Evolutionary conservation across 805 yeast species (phyloP), one percentile per base, ranked within the genome.

Genomic region (Clavispora phyllophila): DNA sequence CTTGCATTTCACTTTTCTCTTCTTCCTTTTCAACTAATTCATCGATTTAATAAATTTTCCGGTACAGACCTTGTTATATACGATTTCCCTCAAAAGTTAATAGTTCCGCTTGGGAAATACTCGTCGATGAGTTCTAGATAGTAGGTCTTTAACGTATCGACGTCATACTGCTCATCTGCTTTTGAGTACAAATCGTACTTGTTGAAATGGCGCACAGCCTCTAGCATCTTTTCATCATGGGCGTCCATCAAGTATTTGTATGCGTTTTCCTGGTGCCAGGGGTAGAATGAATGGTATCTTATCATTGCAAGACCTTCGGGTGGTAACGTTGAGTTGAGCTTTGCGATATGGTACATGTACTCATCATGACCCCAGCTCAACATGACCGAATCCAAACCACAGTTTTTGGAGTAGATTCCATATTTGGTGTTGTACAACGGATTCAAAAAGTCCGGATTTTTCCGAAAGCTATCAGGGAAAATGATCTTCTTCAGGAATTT

Each of bases 291-390:
- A 58, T 82, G 89, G 56, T 82, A 82, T 45, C 89, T 60, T 37
- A 82, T 82, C 86, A 82, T 82, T 1, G 88, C 87, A 41, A 82
- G 63, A 0, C 77, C 88, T 56, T 81, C 84, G 7, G 72, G 74
- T 2, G 87, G 87, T 36, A 82, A 62, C 1, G 72, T 75, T 12
- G 85, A 79, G 53, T 79, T 82, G 43, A 70, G 68, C 56, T 80
- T 82, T 10, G 86, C 86, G 25, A 82, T 66, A 54, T 82, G 86
- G 50, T 81, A 82, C 85, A 82, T 81, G 60, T 82, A 82, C 55
- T 82, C 89, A 57, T 82, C 89, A 54, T 82, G 89, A 5, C 89
- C 89, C 88, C 87, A 82, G 43, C 85, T 79, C 33, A 82, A 60
- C 84, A 82, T 80, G 22, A 82, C 85, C 32, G 79, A 78, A 45